phyloP scores from a whole-genome alignment of 2,329 filamentous ascomycete species.

The Corinectria fuckeliana region DNA sequence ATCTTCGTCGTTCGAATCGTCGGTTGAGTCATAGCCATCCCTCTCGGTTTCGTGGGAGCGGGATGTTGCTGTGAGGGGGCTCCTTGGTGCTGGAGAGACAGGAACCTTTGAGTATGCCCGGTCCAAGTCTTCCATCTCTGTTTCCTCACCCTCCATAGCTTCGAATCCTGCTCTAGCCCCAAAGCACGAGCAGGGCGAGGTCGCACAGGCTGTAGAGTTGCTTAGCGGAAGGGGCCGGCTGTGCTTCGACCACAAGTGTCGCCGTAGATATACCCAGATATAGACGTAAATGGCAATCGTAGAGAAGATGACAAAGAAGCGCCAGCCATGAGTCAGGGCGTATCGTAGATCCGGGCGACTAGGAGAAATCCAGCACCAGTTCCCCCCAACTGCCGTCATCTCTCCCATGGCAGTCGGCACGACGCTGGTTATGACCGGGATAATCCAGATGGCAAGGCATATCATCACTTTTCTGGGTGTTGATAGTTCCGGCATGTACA shows the following conservation, averaged over 20 bases:
- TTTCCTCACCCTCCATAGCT: constrained; percentile 20
- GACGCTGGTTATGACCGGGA: constrained; percentile 30
- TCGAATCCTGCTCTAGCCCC: constrained; percentile 17
- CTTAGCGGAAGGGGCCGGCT: not conserved
- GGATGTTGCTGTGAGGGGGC: not conserved
- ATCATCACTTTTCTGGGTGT: constrained; percentile 18
- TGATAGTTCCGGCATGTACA: constrained; percentile 28
- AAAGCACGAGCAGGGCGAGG: constrained; percentile 8
- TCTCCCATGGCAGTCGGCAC: constrained; percentile 26
- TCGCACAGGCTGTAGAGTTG: constrained; percentile 1
- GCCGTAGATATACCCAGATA: constrained; percentile 40
- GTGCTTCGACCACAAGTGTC: constrained; percentile 8
- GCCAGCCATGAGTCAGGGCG: constrained; percentile 53
- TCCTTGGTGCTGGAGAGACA: not conserved
- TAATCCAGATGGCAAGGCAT: constrained; percentile 26
- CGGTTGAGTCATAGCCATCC: too few species aligned
- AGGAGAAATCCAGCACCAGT: constrained; percentile 56
- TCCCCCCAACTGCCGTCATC: constrained; percentile 47
- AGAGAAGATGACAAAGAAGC: constrained; percentile 49
- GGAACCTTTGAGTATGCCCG: not conserved
- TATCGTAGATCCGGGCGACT: constrained; percentile 50
- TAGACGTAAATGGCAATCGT: constrained; percentile 51
- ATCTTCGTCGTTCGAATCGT: not conserved
- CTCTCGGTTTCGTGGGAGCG: not conserved
- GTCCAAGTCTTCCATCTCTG: constrained; percentile 19